Base-by-base conservation (phyloP, 495 filamentous ascomycete species). In the Thermothielavioides terrestris region DNA sequence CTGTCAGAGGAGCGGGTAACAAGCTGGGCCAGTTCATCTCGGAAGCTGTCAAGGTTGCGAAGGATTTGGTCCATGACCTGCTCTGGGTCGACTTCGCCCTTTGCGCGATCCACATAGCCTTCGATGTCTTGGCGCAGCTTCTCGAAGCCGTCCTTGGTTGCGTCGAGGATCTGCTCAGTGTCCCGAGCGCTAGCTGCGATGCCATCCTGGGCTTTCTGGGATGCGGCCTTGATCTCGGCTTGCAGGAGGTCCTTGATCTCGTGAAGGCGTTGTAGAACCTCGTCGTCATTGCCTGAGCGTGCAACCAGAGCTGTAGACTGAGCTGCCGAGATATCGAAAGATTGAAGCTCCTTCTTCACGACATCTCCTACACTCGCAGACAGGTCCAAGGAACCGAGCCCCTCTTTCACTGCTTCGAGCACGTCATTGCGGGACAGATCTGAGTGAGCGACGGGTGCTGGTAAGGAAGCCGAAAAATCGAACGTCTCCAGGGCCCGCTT, bases 111-210 rank as follows among this genome's bases (percentile, higher is more conserved):
- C 20, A 88, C 83, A 50, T 90, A 91, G n/a, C 66, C 69, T 65
- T 92, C 87, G 46, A 94, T 87, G 40, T 91, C 82, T 20, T 74
- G 73, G n/a, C 85, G 80, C 4, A 96, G 76, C 42, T 77, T 78
- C 54, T 90, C 86, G 31, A 95, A 76, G 3, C 87, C 87, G 62
- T 94, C 88, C 60, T 86, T 89, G 49, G 91, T 79, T 2, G 88
- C 85, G 61, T 91, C 85, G 2, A 94, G 72, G 21, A 94, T 77
- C 56, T 92, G 82, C 61, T 88, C 86, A 0, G 85, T 88, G 58
- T 89, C 86, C 43, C 78, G 73, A 36, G 84, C 86, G 56, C 79
- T 85, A 22, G 83, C 81, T 0, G 85, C 73, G 14, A 84, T 79
- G 56, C 84, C 88, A 57, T 89, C 77, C 57, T 88, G 84, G 41